phyloP scores from a whole-genome alignment of 768 basidiomycete genomes.

The Boletus rubescentipes region DNA sequence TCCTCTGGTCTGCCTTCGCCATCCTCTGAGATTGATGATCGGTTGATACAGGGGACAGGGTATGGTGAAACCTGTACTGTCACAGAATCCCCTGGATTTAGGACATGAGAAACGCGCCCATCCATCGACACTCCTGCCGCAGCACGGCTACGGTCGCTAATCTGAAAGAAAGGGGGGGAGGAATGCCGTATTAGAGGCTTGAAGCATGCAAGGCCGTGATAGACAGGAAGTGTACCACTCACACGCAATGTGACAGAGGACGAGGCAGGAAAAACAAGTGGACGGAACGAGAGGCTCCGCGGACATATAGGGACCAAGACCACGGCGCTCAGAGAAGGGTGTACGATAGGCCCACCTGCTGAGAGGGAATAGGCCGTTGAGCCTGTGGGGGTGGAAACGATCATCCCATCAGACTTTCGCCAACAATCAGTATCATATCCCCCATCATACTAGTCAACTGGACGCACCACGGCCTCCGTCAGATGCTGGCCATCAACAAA shows the following conservation, averaged over 20 bases:
- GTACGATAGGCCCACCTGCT: conserved; percentile 94
- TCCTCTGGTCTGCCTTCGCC: conserved; percentile 47
- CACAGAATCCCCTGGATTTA: conserved; percentile 84
- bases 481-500: conserved; percentile 93
- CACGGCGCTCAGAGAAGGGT: conserved; percentile 86
- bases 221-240: conserved; percentile 26
- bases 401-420: conserved; percentile 83
- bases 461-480: conserved; percentile 89
- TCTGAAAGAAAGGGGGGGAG: conserved; percentile 43
- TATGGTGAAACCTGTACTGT: conserved; percentile 81
- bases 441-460: conserved; percentile 4
- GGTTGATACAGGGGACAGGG: conserved; percentile 91
- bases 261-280: conserved; percentile 84
- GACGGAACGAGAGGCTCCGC: conserved; percentile 86
- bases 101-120: conserved; percentile 78
- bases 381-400: conserved; percentile 93
- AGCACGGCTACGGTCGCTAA: conserved; percentile 81
- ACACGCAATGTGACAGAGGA: conserved; percentile 75
- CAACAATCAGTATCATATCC: conserved; percentile 15
- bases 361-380: conserved; percentile 96
- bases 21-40: conserved; percentile 69
- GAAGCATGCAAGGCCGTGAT: background rate
- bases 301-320: conserved; percentile 97
- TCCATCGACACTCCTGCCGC: conserved; percentile 93
- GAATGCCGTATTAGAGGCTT: background rate